phyloP scores from a whole-genome alignment of 2,329 filamentous ascomycete genomes.

The Fusarium gaditjirri region DNA sequence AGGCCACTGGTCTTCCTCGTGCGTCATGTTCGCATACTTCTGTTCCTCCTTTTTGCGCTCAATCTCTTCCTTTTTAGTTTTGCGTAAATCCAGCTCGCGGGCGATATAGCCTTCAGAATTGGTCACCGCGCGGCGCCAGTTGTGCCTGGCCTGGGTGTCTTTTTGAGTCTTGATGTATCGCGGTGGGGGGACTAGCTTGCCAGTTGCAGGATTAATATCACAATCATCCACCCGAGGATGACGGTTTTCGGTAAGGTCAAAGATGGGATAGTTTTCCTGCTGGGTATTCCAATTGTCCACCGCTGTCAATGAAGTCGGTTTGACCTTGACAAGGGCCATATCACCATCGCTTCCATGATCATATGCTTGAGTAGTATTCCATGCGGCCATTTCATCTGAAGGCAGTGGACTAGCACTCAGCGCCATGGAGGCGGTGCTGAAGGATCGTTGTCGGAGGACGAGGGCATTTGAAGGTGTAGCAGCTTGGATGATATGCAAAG shows the following conservation, averaged over 20 bases:
- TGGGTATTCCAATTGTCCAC: constrained; percentile 8
- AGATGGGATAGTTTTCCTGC: neutral
- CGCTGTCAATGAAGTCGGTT: neutral
- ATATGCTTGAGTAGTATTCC: neutral
- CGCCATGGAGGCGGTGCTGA: constrained; percentile 12
- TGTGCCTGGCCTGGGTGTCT: constrained; percentile 19
- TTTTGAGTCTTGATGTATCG: constrained; percentile 47
- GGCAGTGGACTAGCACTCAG: constrained; percentile 15
- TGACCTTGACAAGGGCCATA: neutral
- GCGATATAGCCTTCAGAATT: constrained; percentile 43
- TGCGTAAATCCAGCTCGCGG: constrained; percentile 39
- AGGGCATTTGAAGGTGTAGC: neutral
- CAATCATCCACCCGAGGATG: constrained; percentile 15
- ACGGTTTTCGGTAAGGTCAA: neutral
- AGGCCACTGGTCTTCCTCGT: constrained; percentile 40
- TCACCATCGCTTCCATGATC: neutral
- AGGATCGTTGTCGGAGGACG: neutral
- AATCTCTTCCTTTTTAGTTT: constrained; percentile 1
- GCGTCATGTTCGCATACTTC: neutral
- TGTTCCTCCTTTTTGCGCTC: neutral
- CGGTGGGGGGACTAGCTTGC: constrained; percentile 48
- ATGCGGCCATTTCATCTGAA: neutral
- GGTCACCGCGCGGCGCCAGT: constrained; percentile 46
- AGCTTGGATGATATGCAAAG: constrained; percentile 37
- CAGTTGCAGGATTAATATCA: constrained; percentile 53